A percentile compares a stretch with the other conserved stretches of the same genome.
Conservation (phyloP, 768 basidiomycete genomes). For the Lactarius indigo region DNA sequence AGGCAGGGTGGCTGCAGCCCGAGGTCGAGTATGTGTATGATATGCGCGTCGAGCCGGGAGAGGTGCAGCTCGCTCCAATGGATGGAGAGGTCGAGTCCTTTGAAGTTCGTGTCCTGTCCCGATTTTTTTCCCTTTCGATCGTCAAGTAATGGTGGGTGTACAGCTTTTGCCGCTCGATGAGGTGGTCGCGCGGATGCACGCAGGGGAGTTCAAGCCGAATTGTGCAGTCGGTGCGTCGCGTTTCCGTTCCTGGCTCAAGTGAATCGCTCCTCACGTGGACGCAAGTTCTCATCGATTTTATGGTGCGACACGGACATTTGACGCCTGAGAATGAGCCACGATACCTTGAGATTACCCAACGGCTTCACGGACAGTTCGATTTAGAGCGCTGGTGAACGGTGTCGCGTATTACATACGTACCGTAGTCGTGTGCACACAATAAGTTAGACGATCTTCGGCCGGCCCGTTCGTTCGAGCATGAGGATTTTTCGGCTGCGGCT, state of each 20-base stretch:
- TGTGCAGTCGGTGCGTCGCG: constrained; percentile 69
- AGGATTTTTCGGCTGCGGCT: neutral
- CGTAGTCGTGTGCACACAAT: neutral
- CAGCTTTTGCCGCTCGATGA: constrained; percentile 66
- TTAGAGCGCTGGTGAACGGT: constrained; percentile 45
- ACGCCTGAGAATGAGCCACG: constrained; percentile 87
- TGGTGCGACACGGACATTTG: constrained; percentile 81
- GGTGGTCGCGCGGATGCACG: constrained; percentile 60
- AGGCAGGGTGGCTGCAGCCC: constrained; percentile 78
- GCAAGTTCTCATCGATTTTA: constrained; percentile 81
- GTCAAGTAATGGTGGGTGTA: neutral
- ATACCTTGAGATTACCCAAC: constrained; percentile 71
- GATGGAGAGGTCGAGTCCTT: constrained; percentile 97
- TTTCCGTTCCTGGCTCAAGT: neutral
- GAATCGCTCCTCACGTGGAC: neutral
- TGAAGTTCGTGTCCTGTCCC: constrained; percentile 48
- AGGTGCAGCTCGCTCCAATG: constrained; percentile 63
- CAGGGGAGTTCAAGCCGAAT: constrained; percentile 86
- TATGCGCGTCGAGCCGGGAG: constrained; percentile 56
- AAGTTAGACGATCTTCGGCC: neutral
- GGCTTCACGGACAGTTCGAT: constrained; percentile 70
- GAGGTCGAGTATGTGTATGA: constrained; percentile 91
- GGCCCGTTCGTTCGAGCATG: no score
- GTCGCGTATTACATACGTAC: neutral
- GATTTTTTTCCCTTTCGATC: neutral